phyloP scores from a whole-genome alignment of 768 basidiomycete genomes.

The Kwoniella heveanensis region DNA sequence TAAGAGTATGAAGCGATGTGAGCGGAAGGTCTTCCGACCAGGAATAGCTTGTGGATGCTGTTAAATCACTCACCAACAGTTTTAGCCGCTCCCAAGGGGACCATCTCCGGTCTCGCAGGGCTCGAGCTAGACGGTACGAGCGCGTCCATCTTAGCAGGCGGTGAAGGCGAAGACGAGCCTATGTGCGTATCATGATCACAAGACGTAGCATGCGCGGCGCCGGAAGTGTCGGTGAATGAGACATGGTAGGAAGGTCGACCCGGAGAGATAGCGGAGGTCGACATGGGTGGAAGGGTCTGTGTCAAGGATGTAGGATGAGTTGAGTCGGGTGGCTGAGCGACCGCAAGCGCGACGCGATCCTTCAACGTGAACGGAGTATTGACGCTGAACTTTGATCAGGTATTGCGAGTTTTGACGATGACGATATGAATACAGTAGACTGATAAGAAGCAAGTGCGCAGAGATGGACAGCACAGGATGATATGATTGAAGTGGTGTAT shows the following conservation, averaged over 20 bases:
- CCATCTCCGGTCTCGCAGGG: slow-evolving; percentile 23
- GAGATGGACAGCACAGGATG: too few relatives aligned
- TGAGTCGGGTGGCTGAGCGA: neutral
- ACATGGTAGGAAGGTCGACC: slow-evolving; percentile 11
- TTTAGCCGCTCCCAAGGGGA: slow-evolving; percentile 32
- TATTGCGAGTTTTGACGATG: neutral
- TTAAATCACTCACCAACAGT: slow-evolving; percentile 28
- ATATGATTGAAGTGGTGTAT: too few relatives aligned
- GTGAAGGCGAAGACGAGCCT: slow-evolving; percentile 20
- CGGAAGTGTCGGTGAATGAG: slow-evolving; percentile 13
- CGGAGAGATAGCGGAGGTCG: slow-evolving; percentile 4
- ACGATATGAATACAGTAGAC: too few relatives aligned
- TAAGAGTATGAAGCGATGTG: slow-evolving; percentile 5
- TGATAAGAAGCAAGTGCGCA: too few relatives aligned
- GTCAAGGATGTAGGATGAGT: neutral
- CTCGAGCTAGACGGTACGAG: slow-evolving; percentile 21
- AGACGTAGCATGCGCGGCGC: neutral
- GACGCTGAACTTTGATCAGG: neutral
- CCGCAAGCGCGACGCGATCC: neutral
- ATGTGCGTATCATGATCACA: slow-evolving; percentile 12
- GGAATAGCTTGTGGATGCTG: too few relatives aligned
- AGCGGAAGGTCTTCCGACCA: too few relatives aligned
- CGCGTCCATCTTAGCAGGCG: slow-evolving; percentile 17
- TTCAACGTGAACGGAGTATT: neutral
- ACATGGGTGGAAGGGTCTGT: slow-evolving; percentile 10